phyloP scores from a whole-genome alignment of 176 grass and related monocot species.

The Alloteropsis semialata region DNA sequence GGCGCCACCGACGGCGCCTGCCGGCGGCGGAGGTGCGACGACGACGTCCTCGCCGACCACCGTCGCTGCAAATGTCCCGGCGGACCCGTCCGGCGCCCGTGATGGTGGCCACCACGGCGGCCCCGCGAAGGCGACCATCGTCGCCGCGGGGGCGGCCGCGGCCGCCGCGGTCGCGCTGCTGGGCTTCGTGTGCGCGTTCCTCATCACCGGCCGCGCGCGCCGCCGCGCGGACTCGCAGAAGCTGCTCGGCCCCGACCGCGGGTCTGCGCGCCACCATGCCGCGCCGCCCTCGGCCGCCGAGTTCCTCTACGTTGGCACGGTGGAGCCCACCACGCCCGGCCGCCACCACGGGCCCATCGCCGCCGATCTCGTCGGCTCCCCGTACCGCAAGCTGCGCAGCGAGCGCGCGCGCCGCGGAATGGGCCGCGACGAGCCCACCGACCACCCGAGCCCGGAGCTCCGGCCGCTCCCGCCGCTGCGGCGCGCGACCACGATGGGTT shows the following conservation, averaged over 20 bases:
- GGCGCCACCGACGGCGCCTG: constrained; percentile 16
- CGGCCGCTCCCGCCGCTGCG: constrained; percentile 74
- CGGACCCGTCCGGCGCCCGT: background rate
- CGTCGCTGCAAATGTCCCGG: constrained; percentile 47
- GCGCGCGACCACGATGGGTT: constrained; percentile 35
- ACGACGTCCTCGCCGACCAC: constrained; percentile 36
- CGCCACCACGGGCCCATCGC: constrained; percentile 29
- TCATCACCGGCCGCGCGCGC: constrained; percentile 32
- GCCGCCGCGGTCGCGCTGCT: constrained; percentile 35
- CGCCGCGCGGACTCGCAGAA: constrained; percentile 57
- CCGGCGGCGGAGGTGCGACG: background rate
- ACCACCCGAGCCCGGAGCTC: constrained; percentile 86
- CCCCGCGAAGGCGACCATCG: constrained; percentile 44
- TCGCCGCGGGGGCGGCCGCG: constrained; percentile 42
- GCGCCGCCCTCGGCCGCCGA: constrained; percentile 36
- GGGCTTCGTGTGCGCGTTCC: constrained; percentile 37
- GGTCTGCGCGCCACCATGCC: constrained; percentile 13
- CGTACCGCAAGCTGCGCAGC: constrained; percentile 75
- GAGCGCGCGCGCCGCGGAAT: constrained; percentile 54
- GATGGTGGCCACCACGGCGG: constrained; percentile 6
- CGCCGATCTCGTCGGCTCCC: constrained; percentile 65
- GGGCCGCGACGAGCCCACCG: constrained; percentile 42
- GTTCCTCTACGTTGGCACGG: constrained; percentile 78
- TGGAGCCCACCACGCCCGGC: constrained; percentile 59
- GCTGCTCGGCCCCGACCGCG: constrained; percentile 49